phyloP scores from a whole-genome alignment of 257 asterid genomes.

The Fraxinus quadrangulata region DNA sequence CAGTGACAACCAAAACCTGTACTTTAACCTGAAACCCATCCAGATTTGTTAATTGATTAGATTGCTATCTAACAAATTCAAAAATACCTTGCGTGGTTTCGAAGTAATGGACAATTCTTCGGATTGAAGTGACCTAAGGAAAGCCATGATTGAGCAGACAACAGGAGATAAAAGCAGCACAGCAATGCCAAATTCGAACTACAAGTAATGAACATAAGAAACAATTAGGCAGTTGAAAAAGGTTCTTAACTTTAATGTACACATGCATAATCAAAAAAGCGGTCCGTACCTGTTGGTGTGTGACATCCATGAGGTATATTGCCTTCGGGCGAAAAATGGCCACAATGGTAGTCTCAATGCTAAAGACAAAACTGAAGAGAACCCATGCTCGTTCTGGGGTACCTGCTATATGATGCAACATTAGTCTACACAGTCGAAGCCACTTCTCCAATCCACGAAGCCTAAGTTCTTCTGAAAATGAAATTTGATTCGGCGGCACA shows the following conservation, averaged over 20 bases:
- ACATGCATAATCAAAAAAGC: conserved; percentile 15
- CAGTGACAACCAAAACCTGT: neutral
- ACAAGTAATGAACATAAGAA: conserved; percentile 29
- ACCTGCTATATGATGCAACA: conserved; percentile 84
- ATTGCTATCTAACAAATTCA: neutral
- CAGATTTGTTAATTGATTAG: neutral
- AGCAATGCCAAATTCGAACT: conserved; percentile 97
- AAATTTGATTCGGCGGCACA: conserved; percentile 71
- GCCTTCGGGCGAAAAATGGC: conserved; percentile 85
- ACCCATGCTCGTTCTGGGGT: conserved; percentile 99
- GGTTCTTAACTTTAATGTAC: conserved; percentile 6
- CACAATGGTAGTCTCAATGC: conserved; percentile 79
- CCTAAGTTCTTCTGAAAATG: conserved; percentile 98
- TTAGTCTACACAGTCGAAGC: conserved; percentile 80
- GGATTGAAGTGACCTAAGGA: conserved; percentile 93
- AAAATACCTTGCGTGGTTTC: conserved; percentile 86
- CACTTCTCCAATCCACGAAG: conserved; percentile 82
- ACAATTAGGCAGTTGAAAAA: conserved; percentile 14
- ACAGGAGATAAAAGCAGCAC: conserved; percentile 95
- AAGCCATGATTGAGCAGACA: conserved; percentile 96
- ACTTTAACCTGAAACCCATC: neutral
- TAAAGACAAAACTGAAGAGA: conserved; percentile 88
- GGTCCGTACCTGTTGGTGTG: conserved; percentile 83
- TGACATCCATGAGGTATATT: conserved; percentile 64
- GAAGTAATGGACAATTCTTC: conserved; percentile 95